These are phyloP conservation scores for Volvariella surrecta DNA, from an alignment of 1,284 basidiomycete species.

Conservation along the genomic window DNA sequence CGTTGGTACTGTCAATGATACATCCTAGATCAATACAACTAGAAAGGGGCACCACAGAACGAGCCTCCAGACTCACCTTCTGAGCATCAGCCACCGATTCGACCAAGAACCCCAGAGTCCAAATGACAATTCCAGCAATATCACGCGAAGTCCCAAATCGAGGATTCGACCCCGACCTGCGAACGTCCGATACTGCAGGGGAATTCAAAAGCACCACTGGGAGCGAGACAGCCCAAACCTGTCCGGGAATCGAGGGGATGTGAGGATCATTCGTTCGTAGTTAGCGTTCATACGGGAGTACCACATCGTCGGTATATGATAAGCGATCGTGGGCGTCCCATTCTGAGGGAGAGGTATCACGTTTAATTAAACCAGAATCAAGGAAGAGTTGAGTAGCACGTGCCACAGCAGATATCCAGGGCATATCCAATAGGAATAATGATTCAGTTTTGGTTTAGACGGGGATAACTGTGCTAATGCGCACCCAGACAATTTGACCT, in stretches of 20 bases:
- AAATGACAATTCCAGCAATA: constrained; percentile 63
- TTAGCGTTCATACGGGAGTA: too few species aligned
- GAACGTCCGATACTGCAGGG: constrained; percentile 46
- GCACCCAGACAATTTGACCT: constrained; percentile 51
- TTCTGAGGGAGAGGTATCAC: too few species aligned
- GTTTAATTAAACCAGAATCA: too few species aligned
- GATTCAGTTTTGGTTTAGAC: too few species aligned
- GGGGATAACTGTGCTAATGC: constrained; percentile 5
- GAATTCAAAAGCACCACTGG: constrained; percentile 16
- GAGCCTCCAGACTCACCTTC: constrained; percentile 34
- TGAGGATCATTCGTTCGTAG: too few species aligned
- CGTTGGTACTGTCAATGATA: constrained; percentile 34
- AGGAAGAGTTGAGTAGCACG: too few species aligned
- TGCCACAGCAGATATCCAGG: too few species aligned
- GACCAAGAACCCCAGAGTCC: constrained; percentile 50
- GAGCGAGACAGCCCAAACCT: constrained; percentile 1
- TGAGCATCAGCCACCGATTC: constrained; percentile 59
- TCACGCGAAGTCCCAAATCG: constrained; percentile 56
- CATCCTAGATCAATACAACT: neutral
- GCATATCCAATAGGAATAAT: too few species aligned
- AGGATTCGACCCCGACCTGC: constrained; percentile 36
- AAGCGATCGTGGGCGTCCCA: too few species aligned
- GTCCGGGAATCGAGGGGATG: neutral
- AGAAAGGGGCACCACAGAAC: neutral
- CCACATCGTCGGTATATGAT: too few species aligned